phyloP scores from a whole-genome alignment of 345 rosid species.

The Geranium rotundifolium region DNA sequence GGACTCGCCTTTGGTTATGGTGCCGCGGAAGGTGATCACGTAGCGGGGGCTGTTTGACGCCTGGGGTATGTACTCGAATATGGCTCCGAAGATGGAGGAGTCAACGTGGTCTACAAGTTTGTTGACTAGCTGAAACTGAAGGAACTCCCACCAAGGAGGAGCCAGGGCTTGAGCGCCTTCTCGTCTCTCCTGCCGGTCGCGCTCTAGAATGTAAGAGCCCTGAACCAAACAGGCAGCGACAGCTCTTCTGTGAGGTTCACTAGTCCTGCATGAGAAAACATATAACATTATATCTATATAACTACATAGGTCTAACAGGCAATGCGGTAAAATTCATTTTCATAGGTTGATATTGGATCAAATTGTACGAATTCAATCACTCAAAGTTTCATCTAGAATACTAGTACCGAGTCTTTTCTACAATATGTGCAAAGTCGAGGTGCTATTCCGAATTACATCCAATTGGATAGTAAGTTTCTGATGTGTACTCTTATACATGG shows the following conservation, averaged over 20 bases:
- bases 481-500: no score
- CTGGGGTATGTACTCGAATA: conserved; percentile 46
- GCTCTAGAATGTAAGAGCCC: conserved; percentile 56
- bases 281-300: no score
- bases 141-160: conserved; percentile 71
- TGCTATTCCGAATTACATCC: no score
- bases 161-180: conserved; percentile 43
- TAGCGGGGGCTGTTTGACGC: conserved; percentile 32
- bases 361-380: no score
- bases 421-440: no score
- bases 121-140: conserved; percentile 39
- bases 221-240: conserved; percentile 65
- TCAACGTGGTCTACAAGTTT: conserved; percentile 54
- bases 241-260: conserved; percentile 47
- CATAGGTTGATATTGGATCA: no score
- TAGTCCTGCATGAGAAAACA: conserved; percentile 25
- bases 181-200: conserved; percentile 62
- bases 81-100: conserved; percentile 58
- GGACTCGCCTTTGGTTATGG: conserved; percentile 52
- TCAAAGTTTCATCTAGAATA: no score
- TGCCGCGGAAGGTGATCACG: conserved; percentile 67
- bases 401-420: no score
- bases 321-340: no score
- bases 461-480: no score
- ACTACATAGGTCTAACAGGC: no score